Evolutionary conservation across 768 basidiomycete species (phyloP).

Genomic region (Tricholoma bakamatsutake): DNA sequence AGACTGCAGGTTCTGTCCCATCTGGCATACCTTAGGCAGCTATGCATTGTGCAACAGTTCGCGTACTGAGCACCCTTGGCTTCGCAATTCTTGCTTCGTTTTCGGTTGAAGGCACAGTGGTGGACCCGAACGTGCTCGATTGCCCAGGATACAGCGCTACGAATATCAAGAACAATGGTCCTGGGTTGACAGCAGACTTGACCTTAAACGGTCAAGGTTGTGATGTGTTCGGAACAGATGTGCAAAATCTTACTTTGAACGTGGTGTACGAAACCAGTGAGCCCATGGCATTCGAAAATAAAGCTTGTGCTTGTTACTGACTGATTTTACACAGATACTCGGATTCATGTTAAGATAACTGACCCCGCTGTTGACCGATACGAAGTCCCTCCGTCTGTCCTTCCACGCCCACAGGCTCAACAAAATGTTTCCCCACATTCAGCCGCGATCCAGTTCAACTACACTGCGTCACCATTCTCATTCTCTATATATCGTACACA

Average conservation of each 20-base stretch:
- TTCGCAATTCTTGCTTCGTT: constrained; percentile 1
- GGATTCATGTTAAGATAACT: constrained; percentile 60
- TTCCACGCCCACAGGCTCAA: constrained; percentile 44
- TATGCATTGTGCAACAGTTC: constrained; percentile 3
- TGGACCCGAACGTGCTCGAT: constrained; percentile 37
- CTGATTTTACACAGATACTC: constrained; percentile 29
- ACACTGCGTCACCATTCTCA: constrained; percentile 52
- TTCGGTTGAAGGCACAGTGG: constrained; percentile 9
- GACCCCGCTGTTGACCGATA: constrained; percentile 47
- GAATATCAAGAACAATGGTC: constrained; percentile 33
- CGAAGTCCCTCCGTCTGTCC: constrained; percentile 57
- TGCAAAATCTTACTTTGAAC: constrained; percentile 37
- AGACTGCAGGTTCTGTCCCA: too few species aligned
- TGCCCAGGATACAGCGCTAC: constrained; percentile 56
- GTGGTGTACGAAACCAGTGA: constrained; percentile 58
- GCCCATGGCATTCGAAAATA: constrained; percentile 7
- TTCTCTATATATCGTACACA: constrained; percentile 49
- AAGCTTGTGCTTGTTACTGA: background rate
- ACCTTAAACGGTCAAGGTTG: constrained; percentile 47
- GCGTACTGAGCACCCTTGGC: background rate
- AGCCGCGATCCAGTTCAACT: constrained; percentile 53
- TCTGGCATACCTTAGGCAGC: background rate
- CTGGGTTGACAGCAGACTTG: constrained; percentile 44
- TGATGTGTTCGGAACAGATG: constrained; percentile 55
- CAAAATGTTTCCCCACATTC: constrained; percentile 20